Conservation (phyloP, 225 moss, liverwort and hornwort genomes). For the Pseudisothecium myosuroides region DNA sequence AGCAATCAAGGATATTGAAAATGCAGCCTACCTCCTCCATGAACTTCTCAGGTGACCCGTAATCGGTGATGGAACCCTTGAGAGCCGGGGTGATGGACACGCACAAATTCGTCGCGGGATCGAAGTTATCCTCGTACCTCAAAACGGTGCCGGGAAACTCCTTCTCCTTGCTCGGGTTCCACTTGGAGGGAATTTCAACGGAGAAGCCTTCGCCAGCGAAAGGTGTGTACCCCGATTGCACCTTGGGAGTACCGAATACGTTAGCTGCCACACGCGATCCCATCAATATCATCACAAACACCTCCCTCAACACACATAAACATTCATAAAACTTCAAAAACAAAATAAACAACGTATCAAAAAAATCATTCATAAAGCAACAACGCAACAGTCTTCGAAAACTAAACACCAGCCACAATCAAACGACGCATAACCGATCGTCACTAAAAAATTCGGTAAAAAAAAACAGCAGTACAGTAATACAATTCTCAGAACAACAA, state of each 20-base stretch:
- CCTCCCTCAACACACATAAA: too few relatives aligned
- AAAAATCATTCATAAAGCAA: too few relatives aligned
- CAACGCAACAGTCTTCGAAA: background rate
- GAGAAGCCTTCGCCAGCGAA: constrained; percentile 46
- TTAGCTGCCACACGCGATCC: constrained; percentile 47
- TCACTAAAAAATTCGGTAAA: background rate
- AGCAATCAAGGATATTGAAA: background rate
- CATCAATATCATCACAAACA: background rate
- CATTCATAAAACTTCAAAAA: background rate
- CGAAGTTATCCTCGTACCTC: constrained; percentile 89
- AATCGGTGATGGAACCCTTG: constrained; percentile 70
- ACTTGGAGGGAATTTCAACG: constrained; percentile 68
- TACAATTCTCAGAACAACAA: background rate
- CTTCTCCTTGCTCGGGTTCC: constrained; percentile 92
- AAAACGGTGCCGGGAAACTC: constrained; percentile 93
- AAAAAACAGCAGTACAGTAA: background rate
- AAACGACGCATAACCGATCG: background rate
- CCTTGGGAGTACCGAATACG: constrained; percentile 54
- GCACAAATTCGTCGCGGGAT: constrained; percentile 40
- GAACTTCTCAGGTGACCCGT: constrained; percentile 73
- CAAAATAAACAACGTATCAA: background rate
- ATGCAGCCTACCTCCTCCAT: constrained; percentile 46
- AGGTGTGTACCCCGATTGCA: constrained; percentile 45
- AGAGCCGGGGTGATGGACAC: constrained; percentile 57
- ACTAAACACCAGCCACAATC: background rate